Conservation (phyloP, 73 alveolate species). For the Tetrahymena elliotti region DNA sequence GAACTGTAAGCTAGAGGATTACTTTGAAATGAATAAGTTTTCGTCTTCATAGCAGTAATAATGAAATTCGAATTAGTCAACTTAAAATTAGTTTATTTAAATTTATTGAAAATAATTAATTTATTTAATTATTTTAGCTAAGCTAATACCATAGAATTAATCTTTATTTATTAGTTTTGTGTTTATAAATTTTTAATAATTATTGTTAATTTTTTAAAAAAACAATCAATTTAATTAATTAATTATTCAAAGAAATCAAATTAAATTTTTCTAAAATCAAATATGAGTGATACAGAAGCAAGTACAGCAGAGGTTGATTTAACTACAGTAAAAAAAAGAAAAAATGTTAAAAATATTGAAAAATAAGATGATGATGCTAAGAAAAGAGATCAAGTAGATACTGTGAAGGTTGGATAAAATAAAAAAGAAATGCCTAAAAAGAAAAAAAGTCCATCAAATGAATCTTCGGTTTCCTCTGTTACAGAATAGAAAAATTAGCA, state of each 20-base stretch:
- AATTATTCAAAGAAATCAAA: no score
- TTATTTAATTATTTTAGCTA: background rate
- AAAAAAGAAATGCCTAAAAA: background rate
- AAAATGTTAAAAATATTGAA: background rate
- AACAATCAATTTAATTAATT: no score
- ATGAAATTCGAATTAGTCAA: background rate
- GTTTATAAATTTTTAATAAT: no score
- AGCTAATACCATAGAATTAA: background rate
- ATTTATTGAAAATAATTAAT: background rate
- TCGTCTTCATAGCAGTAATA: background rate
- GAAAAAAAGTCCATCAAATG: background rate
- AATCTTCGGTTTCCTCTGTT: background rate
- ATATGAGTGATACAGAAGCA: background rate
- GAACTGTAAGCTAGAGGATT: background rate
- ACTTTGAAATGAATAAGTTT: background rate
- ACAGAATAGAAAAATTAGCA: background rate
- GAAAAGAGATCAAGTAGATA: background rate
- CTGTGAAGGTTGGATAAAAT: background rate
- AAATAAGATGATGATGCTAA: background rate
- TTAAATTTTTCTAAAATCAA: no score
- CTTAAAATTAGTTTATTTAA: background rate
- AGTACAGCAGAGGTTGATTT: background rate
- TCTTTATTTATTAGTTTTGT: background rate
- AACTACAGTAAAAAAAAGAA: background rate
- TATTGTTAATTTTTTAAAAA: no score